Conservation (phyloP, 176 grass and related monocot genomes). For the Raddia distichophylla region DNA sequence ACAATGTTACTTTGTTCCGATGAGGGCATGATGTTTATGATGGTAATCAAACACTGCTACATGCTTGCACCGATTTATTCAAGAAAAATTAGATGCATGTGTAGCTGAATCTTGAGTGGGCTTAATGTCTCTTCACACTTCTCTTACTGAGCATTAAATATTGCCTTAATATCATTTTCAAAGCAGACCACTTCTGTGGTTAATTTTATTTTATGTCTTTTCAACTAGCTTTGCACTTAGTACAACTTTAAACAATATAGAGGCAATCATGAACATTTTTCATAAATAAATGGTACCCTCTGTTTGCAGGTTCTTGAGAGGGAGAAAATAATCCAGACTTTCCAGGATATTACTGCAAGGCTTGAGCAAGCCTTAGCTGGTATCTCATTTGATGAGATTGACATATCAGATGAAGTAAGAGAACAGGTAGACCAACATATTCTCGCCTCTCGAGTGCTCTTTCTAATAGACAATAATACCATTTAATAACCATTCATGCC, state of each 20-base stretch:
- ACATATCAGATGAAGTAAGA: constrained; percentile 92
- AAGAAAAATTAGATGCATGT: neutral
- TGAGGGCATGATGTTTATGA: neutral
- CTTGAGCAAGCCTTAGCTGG: constrained; percentile 73
- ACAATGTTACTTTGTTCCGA: neutral
- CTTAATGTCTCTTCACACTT: constrained; percentile 2
- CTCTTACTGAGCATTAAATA: neutral
- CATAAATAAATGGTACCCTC: constrained; percentile 1
- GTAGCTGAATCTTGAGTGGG: constrained; percentile 9
- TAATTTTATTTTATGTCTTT: constrained; percentile 19
- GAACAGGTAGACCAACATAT: constrained; percentile 74
- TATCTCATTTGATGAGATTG: constrained; percentile 83
- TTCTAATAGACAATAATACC: constrained; percentile 1
- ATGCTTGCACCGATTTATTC: constrained; percentile 24
- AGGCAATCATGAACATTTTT: constrained; percentile 23
- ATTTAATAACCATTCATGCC: neutral
- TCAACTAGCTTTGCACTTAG: neutral
- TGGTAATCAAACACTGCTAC: constrained; percentile 1
- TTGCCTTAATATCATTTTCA: neutral
- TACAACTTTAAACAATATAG: constrained; percentile 18
- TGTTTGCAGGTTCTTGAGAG: constrained; percentile 78
- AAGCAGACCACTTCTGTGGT: neutral
- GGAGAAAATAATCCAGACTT: constrained; percentile 73
- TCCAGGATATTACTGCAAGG: constrained; percentile 71
- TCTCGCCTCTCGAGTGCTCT: neutral